These are phyloP conservation scores for Herpetospermum pedunculosum DNA, from an alignment of 306 rosid species.

Conservation along the genomic window DNA sequence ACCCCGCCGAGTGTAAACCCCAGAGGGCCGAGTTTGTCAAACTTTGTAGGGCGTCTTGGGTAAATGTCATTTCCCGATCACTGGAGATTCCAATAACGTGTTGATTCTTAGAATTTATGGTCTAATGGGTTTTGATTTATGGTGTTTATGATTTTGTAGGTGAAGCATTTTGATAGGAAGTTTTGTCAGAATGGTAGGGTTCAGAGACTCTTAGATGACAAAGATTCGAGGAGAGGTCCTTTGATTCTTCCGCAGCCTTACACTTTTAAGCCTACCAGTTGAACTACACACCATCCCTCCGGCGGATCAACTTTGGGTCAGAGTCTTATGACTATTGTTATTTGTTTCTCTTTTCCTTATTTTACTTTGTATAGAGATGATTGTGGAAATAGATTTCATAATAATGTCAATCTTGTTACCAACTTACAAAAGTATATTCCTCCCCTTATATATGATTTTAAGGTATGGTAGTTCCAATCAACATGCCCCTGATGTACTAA, in stretches of 20 bases:
- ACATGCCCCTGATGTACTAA: neutral
- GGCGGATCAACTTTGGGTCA: neutral
- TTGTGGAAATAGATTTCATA: neutral
- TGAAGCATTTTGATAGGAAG: constrained; percentile 84
- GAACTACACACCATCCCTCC: neutral
- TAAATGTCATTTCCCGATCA: constrained; percentile 14
- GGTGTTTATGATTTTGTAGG: constrained; percentile 24
- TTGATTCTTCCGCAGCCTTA: constrained; percentile 57
- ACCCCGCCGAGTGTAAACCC: constrained; percentile 59
- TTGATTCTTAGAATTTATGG: constrained; percentile 1
- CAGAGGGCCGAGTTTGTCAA: constrained; percentile 49
- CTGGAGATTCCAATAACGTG: neutral
- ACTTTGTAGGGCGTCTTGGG: constrained; percentile 86
- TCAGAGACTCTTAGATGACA: constrained; percentile 88
- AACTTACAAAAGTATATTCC: neutral
- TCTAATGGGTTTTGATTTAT: neutral
- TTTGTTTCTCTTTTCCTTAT: neutral
- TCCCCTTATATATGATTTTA: neutral
- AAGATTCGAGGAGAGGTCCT: constrained; percentile 78
- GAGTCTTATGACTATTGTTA: neutral
- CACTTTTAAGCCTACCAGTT: constrained; percentile 37
- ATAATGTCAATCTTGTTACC: neutral
- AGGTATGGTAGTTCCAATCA: neutral
- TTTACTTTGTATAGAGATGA: neutral
- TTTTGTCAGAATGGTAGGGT: constrained; percentile 60